phyloP scores from a whole-genome alignment of 2,329 filamentous ascomycete genomes.

The Cercospora sp. region DNA sequence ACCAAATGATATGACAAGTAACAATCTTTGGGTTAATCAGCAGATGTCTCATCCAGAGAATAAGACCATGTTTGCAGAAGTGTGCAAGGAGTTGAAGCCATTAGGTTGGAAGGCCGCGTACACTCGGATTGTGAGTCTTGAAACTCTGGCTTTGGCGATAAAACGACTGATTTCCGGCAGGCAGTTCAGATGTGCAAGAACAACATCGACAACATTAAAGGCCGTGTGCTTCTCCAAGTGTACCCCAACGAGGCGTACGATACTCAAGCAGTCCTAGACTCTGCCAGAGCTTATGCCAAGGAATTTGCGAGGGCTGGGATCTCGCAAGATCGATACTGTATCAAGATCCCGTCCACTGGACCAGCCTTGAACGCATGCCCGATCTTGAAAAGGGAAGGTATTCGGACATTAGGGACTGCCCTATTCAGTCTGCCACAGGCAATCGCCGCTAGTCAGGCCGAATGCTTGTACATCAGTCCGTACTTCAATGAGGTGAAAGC shows the following conservation, averaged over 20 bases:
- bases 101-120: conserved; percentile 28
- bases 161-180: background rate
- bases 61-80: conserved; percentile 25
- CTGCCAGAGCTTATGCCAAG: conserved; percentile 25
- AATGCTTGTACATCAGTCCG: conserved; percentile 64
- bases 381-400: conserved; percentile 54
- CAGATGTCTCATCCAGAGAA: conserved; percentile 29
- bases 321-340: conserved; percentile 51
- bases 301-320: conserved; percentile 36
- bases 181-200: conserved; percentile 28
- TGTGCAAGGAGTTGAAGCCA: conserved; percentile 28
- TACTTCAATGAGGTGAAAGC: conserved; percentile 66
- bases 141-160: background rate
- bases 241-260: conserved; percentile 27
- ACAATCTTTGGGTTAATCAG: conserved; percentile 27
- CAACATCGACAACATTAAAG: conserved; percentile 30
- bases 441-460: conserved; percentile 57
- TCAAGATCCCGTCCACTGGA: conserved; percentile 66
- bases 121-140: conserved; percentile 24
- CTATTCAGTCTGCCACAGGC: conserved; percentile 65
- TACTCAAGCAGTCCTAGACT: conserved; percentile 24
- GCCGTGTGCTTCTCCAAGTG: conserved; percentile 27
- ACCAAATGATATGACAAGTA: conserved; percentile 28
- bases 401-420: conserved; percentile 63
- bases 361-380: conserved; percentile 63